Base-by-base conservation (phyloP, 306 rosid species). In the Rosa persica region DNA sequence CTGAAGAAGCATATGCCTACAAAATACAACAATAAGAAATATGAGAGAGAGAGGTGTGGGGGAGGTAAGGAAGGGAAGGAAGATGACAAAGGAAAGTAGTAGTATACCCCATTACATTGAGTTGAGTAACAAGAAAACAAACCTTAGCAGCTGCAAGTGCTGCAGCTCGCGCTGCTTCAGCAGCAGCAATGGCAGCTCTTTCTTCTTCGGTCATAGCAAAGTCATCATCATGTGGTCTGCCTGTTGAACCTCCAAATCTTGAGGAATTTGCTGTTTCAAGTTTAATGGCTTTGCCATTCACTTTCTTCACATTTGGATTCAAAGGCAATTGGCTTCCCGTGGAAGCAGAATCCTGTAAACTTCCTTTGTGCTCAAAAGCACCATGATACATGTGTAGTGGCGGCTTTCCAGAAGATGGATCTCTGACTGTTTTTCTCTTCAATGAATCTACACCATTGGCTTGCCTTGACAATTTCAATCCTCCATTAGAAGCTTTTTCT, bases 81-180 rank as follows among this genome's bases (percentile, higher is more conserved):
- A 61, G n/a, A 27, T 27, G 67, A 61, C 39, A 61, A 61, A 27
- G 8, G 40, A 10, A 39, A 46, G 58, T 44, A 5, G 58, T 64
- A 54, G 3, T 36, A 51, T 72, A 27, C 52, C 65, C 23, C 47
- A 73, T 67, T 27, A 71, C 8, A 74, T 22, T 48, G 64, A 79
- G 70, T 25, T 43, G 61, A 70, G 52, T 73, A 44, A 47, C 67
- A 71, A 76, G 64, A 76, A 78, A 76, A 83, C 91, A 88, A 82
- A 96, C 99, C 99, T 91, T 85, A 52, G 94, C 98, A 90, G 98
- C 98, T 78, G 98, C 99, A 87, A 90, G 82, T 46, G 98, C 99
- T 40, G 94, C 90, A 66, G 94, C 90, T 61, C 93, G 97, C 76
- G 99, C 99, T 78, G 93, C 96, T 89, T 93, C 98, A 70, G 98